phyloP scores from a whole-genome alignment of 352 stramenopile species.

The Pythium folliculosum region DNA sequence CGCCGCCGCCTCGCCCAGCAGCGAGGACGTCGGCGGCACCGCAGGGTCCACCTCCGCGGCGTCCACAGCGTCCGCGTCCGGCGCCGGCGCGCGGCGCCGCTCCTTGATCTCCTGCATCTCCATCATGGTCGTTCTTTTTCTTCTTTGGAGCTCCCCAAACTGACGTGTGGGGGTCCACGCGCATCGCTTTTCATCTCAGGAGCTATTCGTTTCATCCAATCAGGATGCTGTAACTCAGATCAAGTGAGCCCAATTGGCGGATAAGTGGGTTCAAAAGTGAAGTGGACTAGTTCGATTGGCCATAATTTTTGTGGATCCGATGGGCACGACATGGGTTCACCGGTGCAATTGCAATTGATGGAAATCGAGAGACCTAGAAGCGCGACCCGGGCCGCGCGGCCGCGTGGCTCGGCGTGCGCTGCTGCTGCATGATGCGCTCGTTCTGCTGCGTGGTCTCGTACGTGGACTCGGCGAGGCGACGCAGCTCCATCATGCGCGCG shows the following conservation, averaged over 20 bases:
- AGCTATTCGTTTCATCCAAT: neutral
- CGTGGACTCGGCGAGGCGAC: slow-evolving; percentile 35
- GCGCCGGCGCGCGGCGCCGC: slow-evolving; percentile 29
- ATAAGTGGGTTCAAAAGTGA: neutral
- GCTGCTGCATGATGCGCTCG: slow-evolving; percentile 33
- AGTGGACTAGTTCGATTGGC: neutral
- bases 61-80: neutral
- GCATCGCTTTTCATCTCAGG: neutral
- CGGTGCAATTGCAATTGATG: neutral
- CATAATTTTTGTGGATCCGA: neutral
- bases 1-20: slow-evolving; percentile 14
- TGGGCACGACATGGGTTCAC: slow-evolving; percentile 5
- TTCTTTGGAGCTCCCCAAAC: neutral
- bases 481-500: slow-evolving; percentile 40
- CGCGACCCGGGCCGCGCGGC: neutral
- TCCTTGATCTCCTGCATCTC: slow-evolving; percentile 62
- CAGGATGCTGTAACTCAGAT: neutral
- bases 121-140: slow-evolving; percentile 40
- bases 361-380: neutral
- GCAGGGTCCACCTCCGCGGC: slow-evolving; percentile 46
- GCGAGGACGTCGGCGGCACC: slow-evolving; percentile 28
- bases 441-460: slow-evolving; percentile 46
- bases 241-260: neutral
- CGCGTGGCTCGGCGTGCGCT: neutral
- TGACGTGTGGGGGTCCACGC: slow-evolving; percentile 3